phyloP scores from a whole-genome alignment of 169 alveolate genomes.

The Plasmodium adleri region DNA sequence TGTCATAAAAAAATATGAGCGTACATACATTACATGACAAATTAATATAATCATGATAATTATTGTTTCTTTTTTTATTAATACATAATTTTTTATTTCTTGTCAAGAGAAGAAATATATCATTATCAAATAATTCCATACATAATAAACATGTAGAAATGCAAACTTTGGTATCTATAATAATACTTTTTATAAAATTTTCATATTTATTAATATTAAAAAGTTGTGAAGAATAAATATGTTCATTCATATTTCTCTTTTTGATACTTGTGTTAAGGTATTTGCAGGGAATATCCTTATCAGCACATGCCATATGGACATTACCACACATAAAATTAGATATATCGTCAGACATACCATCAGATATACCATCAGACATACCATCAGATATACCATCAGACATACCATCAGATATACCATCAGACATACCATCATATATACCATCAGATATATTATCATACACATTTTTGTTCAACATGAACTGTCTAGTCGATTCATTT shows the following conservation, averaged over 20 bases:
- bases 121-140: conserved; percentile 31
- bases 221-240: neutral
- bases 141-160: conserved; percentile 46
- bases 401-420: neutral
- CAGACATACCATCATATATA: neutral
- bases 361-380: neutral
- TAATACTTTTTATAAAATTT: conserved; percentile 11
- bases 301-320: neutral
- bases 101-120: conserved; percentile 22
- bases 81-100: conserved; percentile 33
- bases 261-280: neutral
- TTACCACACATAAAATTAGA: neutral
- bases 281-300: neutral
- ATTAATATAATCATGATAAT: conserved; percentile 24
- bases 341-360: neutral
- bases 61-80: conserved; percentile 9
- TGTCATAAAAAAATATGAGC: conserved; percentile 42
- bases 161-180: conserved; percentile 52
- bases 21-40: conserved; percentile 55
- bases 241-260: neutral
- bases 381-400: too few relatives aligned
- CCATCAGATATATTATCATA: too few relatives aligned
- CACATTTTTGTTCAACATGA: neutral
- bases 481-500: neutral
- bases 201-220: conserved; percentile 64